A percentile compares a stretch with the other conserved stretches of the same genome.
Evolutionary conservation across 2,329 filamentous ascomycete genomes (phyloP).

Genomic region (Pezicula rhizophila): DNA sequence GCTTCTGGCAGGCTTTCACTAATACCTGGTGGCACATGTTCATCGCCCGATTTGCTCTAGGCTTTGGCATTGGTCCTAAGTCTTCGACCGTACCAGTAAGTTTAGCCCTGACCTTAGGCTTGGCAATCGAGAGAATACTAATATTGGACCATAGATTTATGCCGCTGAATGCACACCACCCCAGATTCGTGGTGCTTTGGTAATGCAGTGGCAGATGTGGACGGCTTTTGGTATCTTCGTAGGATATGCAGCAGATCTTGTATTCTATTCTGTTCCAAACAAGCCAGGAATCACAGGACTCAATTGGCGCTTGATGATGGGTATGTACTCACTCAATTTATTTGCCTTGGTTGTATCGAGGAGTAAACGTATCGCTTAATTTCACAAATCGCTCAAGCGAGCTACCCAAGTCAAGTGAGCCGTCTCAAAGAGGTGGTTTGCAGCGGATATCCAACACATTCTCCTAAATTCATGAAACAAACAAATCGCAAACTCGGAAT

Average conservation of each 20-base stretch:
- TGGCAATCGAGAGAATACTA: too few species aligned
- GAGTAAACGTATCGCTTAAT: too few species aligned
- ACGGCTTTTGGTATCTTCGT: slow-evolving; percentile 46
- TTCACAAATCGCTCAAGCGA: too few species aligned
- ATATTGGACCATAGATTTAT: slow-evolving; percentile 39
- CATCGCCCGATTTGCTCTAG: slow-evolving; percentile 62
- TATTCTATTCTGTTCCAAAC: slow-evolving; percentile 52
- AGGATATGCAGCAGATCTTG: slow-evolving; percentile 54
- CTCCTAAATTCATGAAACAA: too few species aligned
- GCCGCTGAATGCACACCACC: slow-evolving; percentile 63
- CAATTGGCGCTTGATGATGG: slow-evolving; percentile 66
- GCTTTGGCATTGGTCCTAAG: slow-evolving; percentile 66
- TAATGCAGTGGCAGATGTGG: slow-evolving; percentile 67
- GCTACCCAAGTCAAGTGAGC: too few species aligned
- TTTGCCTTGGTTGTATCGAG: too few species aligned
- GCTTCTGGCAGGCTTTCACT: slow-evolving; percentile 45
- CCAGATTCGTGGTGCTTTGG: slow-evolving; percentile 57
- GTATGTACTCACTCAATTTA: slow-evolving; percentile 11
- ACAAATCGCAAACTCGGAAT: too few species aligned
- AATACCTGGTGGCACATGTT: slow-evolving; percentile 66
- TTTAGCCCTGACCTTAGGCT: not conserved
- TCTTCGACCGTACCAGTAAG: slow-evolving; percentile 55
- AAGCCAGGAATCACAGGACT: slow-evolving; percentile 46
- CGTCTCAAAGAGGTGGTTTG: too few species aligned
- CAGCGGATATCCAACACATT: too few species aligned